Evolutionary conservation across 177 flowering plant species (phyloP).

Genomic region (Vitis hybrid): DNA sequence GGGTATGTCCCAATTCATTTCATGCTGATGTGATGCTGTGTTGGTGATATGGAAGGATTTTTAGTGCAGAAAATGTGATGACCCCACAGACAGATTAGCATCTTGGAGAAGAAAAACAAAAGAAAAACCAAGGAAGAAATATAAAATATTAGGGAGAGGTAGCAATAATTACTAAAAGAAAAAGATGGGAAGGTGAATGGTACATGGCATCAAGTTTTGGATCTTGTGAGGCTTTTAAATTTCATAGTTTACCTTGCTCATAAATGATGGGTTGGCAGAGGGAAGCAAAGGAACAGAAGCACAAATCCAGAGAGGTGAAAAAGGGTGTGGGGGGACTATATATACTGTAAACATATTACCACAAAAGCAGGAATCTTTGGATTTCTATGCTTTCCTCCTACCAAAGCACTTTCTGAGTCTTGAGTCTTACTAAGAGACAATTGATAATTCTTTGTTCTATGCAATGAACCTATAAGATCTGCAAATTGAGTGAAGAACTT

Average conservation of each 20-base stretch:
- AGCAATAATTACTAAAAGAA: slow-evolving; percentile 18
- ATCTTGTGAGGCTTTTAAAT: slow-evolving; percentile 16
- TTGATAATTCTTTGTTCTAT: not conserved
- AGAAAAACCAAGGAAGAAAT: not conserved
- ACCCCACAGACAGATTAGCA: slow-evolving; percentile 1
- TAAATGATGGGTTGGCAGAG: slow-evolving; percentile 5
- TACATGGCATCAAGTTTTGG: slow-evolving; percentile 25
- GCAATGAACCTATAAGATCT: slow-evolving; percentile 11
- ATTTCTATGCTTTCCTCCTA: not conserved
- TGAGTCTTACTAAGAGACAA: not conserved
- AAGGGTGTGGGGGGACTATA: slow-evolving; percentile 3
- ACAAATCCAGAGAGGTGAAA: slow-evolving; percentile 8
- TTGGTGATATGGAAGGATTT: not conserved
- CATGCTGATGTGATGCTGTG: not conserved
- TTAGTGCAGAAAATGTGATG: not conserved
- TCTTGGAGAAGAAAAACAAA: not conserved
- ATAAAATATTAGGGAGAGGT: slow-evolving; percentile 4
- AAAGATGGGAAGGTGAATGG: slow-evolving; percentile 8
- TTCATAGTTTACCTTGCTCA: not conserved
- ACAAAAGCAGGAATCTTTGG: slow-evolving; percentile 11
- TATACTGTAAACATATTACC: slow-evolving; percentile 4
- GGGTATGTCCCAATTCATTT: not conserved
- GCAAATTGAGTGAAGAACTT: slow-evolving; percentile 4
- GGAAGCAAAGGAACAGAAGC: not conserved
- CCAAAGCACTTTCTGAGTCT: slow-evolving; percentile 1